These are phyloP conservation scores for Boletus vinaceobasis DNA, from an alignment of 768 basidiomycete species.

Conservation along the genomic window DNA sequence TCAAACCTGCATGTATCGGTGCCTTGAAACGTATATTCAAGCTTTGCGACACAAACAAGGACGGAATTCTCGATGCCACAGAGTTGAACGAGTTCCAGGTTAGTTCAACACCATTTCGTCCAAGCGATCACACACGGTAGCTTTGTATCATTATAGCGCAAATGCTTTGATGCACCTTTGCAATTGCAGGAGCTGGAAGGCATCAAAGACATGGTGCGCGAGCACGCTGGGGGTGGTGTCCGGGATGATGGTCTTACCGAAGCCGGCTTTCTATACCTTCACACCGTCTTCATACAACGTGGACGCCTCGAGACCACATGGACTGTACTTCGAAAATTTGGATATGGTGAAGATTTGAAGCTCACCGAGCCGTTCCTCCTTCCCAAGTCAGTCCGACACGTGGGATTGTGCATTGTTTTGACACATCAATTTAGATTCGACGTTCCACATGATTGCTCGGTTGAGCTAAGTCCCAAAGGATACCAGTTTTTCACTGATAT, in stretches of 20 bases:
- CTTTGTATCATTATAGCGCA: constrained; percentile 50
- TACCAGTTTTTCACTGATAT: constrained; percentile 97
- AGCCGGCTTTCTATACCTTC: constrained; percentile 88
- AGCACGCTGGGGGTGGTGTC: constrained; percentile 72
- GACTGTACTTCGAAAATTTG: constrained; percentile 93
- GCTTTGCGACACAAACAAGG: constrained; percentile 92
- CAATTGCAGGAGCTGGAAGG: constrained; percentile 93
- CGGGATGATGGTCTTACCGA: constrained; percentile 83
- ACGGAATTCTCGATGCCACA: constrained; percentile 82
- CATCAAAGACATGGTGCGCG: constrained; percentile 88
- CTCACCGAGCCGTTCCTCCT: constrained; percentile 83
- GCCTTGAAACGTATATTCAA: constrained; percentile 95
- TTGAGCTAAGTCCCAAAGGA: constrained; percentile 89
- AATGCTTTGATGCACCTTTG: constrained; percentile 92
- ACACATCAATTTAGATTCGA: constrained; percentile 63
- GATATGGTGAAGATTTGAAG: constrained; percentile 92
- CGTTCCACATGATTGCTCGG: constrained; percentile 89
- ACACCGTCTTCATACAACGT: constrained; percentile 95
- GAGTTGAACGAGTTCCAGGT: constrained; percentile 99
- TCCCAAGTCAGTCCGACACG: constrained; percentile 67
- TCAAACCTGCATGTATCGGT: constrained; percentile 88
- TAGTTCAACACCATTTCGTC: not conserved
- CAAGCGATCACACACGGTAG: not conserved
- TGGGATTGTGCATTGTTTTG: constrained; percentile 6
- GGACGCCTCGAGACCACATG: constrained; percentile 96